Base-by-base conservation (phyloP, 352 stramenopile species). In the Phytophthora fragariae region DNA sequence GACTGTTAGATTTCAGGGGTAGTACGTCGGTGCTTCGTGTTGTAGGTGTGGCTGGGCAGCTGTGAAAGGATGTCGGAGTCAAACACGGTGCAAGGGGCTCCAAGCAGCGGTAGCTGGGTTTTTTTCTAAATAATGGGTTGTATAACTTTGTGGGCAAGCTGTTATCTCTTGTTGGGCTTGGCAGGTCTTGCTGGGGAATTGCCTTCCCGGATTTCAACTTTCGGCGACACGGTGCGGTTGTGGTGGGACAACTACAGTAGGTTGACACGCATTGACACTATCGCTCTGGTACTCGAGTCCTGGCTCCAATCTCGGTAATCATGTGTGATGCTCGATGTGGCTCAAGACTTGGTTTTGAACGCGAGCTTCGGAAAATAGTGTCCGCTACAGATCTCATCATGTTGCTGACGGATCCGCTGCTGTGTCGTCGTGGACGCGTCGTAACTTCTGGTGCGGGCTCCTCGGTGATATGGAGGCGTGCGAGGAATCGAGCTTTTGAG, bases 361-460 rank as follows among this genome's bases (percentile, higher is more conserved):
- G 58, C 6, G 65, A 70, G 0, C 72, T 31, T 53, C 83, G 77
- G 70, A 92, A 88, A 39, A 92, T 76, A 33, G 65, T 86, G 2
- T 73, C 76, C 1, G 74, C 77, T 56, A 91, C 76, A 12, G 83
- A 91, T 63, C 83, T 89, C 58, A 93, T 65, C 27, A 92, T 80
- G 56, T 81, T 91, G n/a, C 82, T 68, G 29, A 92, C 75, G 2
- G 85, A 92, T 3, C 75, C 77, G n/a, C 71, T 80, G 52, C 82
- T 92, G 50, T 90, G 76, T 37, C 82, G 70, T 33, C 82, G 68
- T 41, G 4, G 52, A 11, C 64, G 39, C 35, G 27, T 61, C n/a
- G 9, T 15, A 39, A 52, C 31, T 24, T 80, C 53, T 5, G 47
- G 65, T 3, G 50, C 14, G 50, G 46, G 11, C n/a, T 76, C 66